These are phyloP conservation scores for Phoenix dactylifera DNA, from an alignment of 176 grass and related monocot species.

Conservation along the genomic window DNA sequence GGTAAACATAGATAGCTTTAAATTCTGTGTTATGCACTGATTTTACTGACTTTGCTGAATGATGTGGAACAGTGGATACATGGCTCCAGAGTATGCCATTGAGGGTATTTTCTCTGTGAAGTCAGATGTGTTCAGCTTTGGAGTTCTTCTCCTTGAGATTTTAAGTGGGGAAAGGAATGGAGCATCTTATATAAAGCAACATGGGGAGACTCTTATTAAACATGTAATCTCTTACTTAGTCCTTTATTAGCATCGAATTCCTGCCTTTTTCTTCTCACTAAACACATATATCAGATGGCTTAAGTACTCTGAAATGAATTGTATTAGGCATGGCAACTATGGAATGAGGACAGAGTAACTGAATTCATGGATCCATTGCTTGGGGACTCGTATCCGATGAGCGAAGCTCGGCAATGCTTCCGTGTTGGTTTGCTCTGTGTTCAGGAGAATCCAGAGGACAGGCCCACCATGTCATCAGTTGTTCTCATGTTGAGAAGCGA, in stretches of 20 bases:
- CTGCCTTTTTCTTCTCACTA: background rate
- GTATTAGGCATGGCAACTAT: conserved; percentile 64
- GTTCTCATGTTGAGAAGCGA: conserved; percentile 73
- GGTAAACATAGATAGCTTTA: too few relatives aligned
- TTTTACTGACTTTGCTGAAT: too few relatives aligned
- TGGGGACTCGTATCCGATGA: conserved; percentile 17
- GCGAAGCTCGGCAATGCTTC: conserved; percentile 55
- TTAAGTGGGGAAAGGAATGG: conserved; percentile 74
- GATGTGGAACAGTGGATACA: conserved; percentile 52
- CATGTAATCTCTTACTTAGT: conserved; percentile 14
- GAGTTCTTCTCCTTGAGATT: conserved; percentile 81
- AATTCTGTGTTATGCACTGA: too few relatives aligned
- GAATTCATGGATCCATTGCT: conserved; percentile 70
- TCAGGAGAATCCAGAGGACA: conserved; percentile 64
- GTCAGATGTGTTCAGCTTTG: conserved; percentile 88
- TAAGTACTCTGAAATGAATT: too few relatives aligned
- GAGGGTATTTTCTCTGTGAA: conserved; percentile 83
- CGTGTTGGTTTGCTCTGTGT: conserved; percentile 74
- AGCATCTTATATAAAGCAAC: conserved; percentile 39
- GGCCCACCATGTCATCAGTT: conserved; percentile 69
- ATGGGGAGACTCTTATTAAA: conserved; percentile 54
- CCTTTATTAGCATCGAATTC: too few relatives aligned
- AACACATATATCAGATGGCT: too few relatives aligned
- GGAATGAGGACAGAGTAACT: conserved; percentile 37
- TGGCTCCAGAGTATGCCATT: conserved; percentile 77